Base-by-base conservation (phyloP, 2,329 filamentous ascomycete genomes). In the Fusarium piperis region DNA sequence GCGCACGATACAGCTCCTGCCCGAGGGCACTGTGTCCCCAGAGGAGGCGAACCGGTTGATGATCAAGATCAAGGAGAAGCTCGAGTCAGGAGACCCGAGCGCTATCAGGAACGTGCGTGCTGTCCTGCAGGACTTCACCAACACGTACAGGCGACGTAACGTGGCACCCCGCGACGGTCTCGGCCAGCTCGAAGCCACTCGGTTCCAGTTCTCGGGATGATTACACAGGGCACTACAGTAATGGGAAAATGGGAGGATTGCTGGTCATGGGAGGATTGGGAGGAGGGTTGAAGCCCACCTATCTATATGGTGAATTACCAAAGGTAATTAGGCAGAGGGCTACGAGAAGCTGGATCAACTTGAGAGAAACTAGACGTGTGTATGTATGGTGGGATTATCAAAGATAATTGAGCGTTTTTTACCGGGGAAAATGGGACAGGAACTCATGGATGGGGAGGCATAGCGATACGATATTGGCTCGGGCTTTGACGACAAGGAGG, bases 111-210 rank as follows among this genome's bases (percentile, higher is more conserved):
- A 94, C 83, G 94, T 98, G 60, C 89, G 95, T 38, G 91, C 89
- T 28, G 86, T 97, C 35, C 87, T 99, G 64, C 96, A 98, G 83
- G 97, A 99, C 82, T 99, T 99, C 79, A 98, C 96, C 26, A 97
- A 95, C 79, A 93, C 91, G 32, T 99, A 99, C 81, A 90, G 97
- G 57, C 88, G 97, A 78, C 89, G 97, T 70, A 98, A 99, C 78
- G 93, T 99, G 52, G 95, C 96, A n/a, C 96, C 96, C 8, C 86
- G 95, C 67, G 95, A 98, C 79, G 95, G 95, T 1, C 85, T 98
- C 44, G 95, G 95, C 4, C 89, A 94, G 78, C 84, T 98, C 64
- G 94, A 97, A 83, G 94, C 94, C 26, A 90, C 92, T 23, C 90
- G 93, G 71, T 98, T 98, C 84, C 92, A 93, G 75, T 98, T 97